Percentiles rank a stretch among this genome's conserved stretches.
These are phyloP conservation scores for Rhizopus sp. DNA, from an alignment of 371 early-diverging fungal genomes.

Conservation along the genomic window DNA sequence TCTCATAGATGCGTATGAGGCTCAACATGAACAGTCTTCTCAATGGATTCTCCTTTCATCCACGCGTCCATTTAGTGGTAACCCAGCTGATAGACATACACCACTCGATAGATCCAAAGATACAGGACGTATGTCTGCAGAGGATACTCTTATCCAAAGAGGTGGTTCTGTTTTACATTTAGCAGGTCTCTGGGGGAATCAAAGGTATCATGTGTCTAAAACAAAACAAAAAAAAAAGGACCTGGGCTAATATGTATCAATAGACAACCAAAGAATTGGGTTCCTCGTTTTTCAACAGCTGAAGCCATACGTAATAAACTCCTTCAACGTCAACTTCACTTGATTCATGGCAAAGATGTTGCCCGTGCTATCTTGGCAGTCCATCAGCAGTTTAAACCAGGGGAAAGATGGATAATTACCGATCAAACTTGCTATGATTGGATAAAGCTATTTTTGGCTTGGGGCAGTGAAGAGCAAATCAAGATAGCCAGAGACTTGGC, in stretches of 20 bases:
- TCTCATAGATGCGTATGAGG: slow-evolving; percentile 37
- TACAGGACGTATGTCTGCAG: slow-evolving; percentile 39
- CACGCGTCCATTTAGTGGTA: slow-evolving; percentile 37
- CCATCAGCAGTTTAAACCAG: slow-evolving; percentile 28
- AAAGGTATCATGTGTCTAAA: slow-evolving; percentile 26
- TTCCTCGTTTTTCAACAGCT: slow-evolving; percentile 34
- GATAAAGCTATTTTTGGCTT: slow-evolving; percentile 38
- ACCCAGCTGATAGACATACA: slow-evolving; percentile 36
- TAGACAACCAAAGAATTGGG: slow-evolving; percentile 50
- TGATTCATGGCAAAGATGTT: slow-evolving; percentile 51
- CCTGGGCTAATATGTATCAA: not conserved
- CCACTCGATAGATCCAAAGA: slow-evolving; percentile 39
- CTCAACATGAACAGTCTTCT: slow-evolving; percentile 14
- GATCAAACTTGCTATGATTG: slow-evolving; percentile 47
- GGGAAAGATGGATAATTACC: slow-evolving; percentile 47
- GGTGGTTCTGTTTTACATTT: slow-evolving; percentile 48
- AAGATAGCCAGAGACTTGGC: slow-evolving; percentile 27
- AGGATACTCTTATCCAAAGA: slow-evolving; percentile 25
- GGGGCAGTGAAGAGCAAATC: slow-evolving; percentile 43
- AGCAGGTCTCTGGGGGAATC: slow-evolving; percentile 46
- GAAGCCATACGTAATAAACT: slow-evolving; percentile 40
- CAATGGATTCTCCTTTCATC: slow-evolving; percentile 49
- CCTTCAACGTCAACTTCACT: slow-evolving; percentile 40
- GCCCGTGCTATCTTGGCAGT: slow-evolving; percentile 44
- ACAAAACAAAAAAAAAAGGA: not conserved